Conservation (phyloP, 768 basidiomycete genomes). For the Suillus cothurnatus region DNA sequence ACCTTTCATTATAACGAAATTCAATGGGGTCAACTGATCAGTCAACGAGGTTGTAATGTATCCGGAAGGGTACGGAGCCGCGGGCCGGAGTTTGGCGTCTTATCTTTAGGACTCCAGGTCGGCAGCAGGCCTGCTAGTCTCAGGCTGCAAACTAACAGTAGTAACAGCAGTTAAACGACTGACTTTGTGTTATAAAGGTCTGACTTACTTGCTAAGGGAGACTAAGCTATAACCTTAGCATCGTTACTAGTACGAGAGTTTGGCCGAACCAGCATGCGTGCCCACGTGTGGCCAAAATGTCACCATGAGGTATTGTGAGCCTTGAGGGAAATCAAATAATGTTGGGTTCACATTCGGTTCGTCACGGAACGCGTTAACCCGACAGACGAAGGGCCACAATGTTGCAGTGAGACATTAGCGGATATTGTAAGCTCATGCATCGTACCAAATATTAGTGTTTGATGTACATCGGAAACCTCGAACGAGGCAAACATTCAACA, state of each 20-base stretch:
- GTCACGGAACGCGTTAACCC: conserved; percentile 85
- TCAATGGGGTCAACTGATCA: conserved; percentile 1
- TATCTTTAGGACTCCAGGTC: not conserved
- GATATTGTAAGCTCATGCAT: too few species aligned
- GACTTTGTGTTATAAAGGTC: not conserved
- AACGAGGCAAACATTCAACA: not conserved
- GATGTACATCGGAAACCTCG: too few species aligned
- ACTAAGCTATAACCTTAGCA: not conserved
- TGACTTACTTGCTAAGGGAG: not conserved
- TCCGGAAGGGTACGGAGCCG: not conserved
- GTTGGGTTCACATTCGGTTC: conserved; percentile 77
- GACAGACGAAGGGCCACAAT: too few species aligned
- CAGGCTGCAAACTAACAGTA: not conserved
- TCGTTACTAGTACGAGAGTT: not conserved
- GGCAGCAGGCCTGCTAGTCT: not conserved
- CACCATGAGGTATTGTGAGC: conserved; percentile 55
- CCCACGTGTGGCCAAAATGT: conserved; percentile 83
- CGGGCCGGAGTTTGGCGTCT: not conserved
- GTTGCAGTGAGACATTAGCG: too few species aligned
- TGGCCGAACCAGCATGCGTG: conserved; percentile 13
- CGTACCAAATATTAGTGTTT: too few species aligned
- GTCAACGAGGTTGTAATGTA: too few species aligned
- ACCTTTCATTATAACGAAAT: not conserved
- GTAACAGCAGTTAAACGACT: not conserved
- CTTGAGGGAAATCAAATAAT: conserved; percentile 62